Conservation (phyloP, 1,139 yeast species). For the Williopsis jadinii region DNA sequence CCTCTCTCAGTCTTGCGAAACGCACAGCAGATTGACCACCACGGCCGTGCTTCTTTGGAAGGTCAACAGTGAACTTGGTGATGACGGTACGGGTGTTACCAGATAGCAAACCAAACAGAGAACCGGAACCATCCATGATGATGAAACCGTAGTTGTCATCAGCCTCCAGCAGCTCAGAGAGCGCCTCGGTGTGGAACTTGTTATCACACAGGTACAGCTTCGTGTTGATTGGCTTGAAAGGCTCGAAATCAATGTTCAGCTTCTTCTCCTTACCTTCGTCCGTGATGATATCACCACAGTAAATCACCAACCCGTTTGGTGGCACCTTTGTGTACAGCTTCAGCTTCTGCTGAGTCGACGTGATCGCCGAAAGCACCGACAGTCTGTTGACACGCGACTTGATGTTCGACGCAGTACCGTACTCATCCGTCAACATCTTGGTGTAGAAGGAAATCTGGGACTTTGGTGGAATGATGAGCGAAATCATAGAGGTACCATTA, state of each 20-base stretch:
- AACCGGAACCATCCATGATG: conserved; percentile 99
- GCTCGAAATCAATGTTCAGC: conserved; percentile 91
- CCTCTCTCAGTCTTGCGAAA: conserved; percentile 98
- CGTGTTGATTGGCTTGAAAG: conserved; percentile 96
- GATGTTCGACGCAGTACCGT: conserved; percentile 97
- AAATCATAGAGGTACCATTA: conserved; percentile 98
- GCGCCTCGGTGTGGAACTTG: conserved; percentile 96
- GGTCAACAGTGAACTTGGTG: conserved; percentile 93
- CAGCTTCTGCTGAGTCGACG: conserved; percentile 94
- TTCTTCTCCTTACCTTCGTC: conserved; percentile 97
- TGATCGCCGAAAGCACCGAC: conserved; percentile 92
- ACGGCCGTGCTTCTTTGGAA: conserved; percentile 99
- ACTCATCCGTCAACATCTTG: conserved; percentile 95
- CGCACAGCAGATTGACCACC: conserved; percentile 99
- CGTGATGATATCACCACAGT: conserved; percentile 97
- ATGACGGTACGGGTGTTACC: conserved; percentile 96
- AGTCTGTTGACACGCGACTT: conserved; percentile 95
- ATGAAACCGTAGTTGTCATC: conserved; percentile 97
- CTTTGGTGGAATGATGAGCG: conserved; percentile 89
- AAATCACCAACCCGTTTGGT: conserved; percentile 86
- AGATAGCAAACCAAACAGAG: conserved; percentile 89
- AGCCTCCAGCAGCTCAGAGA: conserved; percentile 86
- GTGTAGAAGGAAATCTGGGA: conserved; percentile 85
- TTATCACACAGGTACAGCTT: conserved; percentile 94
- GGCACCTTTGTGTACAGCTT: conserved; percentile 88